These are phyloP conservation scores for Suhomyces chickasaworum DNA, from an alignment of 1,139 yeast species.

Conservation along the genomic window DNA sequence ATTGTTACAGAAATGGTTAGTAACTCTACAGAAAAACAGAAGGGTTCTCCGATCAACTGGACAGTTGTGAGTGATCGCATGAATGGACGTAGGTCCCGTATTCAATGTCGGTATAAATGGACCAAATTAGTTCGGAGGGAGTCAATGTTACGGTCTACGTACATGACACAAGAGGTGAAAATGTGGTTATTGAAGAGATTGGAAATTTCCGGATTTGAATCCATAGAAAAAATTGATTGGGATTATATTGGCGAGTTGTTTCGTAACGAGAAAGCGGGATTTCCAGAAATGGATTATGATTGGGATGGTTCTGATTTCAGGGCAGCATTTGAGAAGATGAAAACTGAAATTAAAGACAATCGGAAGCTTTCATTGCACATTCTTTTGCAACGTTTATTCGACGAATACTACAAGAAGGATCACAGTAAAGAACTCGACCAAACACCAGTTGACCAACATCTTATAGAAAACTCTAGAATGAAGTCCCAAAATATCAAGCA, in stretches of 20 bases:
- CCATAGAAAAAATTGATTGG: slow-evolving; percentile 65
- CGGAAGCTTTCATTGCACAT: slow-evolving; percentile 28
- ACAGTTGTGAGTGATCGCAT: slow-evolving; percentile 84
- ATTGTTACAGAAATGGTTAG: slow-evolving; percentile 53
- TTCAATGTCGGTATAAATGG: slow-evolving; percentile 96
- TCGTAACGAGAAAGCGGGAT: slow-evolving; percentile 15
- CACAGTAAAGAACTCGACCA: slow-evolving; percentile 4
- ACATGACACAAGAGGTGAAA: slow-evolving; percentile 53
- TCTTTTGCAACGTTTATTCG: slow-evolving; percentile 27
- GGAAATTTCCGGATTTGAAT: slow-evolving; percentile 49
- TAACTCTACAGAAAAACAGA: slow-evolving; percentile 21
- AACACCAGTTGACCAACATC: slow-evolving; percentile 8
- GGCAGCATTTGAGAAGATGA: slow-evolving; percentile 39
- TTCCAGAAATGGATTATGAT: slow-evolving; percentile 13
- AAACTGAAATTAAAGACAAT: slow-evolving; percentile 32
- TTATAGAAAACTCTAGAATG: slow-evolving; percentile 1
- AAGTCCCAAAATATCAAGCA: slow-evolving; percentile 5
- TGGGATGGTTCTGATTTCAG: slow-evolving; percentile 41
- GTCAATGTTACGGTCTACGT: slow-evolving; percentile 51
- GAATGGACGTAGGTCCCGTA: slow-evolving; percentile 86
- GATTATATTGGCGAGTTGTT: slow-evolving; percentile 31
- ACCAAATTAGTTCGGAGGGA: slow-evolving; percentile 70
- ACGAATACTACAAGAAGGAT: slow-evolving; percentile 19
- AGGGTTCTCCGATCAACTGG: slow-evolving; percentile 66
- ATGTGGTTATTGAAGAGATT: slow-evolving; percentile 59